phyloP scores from a whole-genome alignment of 768 basidiomycete genomes.

The Asterophora lycoperdoides region DNA sequence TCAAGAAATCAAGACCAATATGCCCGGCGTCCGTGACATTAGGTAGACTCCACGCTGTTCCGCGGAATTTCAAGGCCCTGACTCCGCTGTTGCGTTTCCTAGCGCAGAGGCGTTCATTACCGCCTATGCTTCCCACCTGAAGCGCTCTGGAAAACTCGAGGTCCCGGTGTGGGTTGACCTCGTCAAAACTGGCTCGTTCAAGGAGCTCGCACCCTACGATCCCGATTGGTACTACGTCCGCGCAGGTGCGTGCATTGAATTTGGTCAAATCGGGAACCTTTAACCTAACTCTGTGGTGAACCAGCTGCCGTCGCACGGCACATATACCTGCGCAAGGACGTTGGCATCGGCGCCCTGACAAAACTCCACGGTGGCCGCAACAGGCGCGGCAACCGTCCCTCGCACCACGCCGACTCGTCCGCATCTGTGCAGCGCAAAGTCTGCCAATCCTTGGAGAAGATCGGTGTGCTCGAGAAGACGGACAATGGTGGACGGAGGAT shows the following conservation, averaged over 20 bases:
- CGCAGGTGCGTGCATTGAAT: slow-evolving; percentile 63
- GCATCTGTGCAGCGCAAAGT: slow-evolving; percentile 90
- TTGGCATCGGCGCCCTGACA: slow-evolving; percentile 87
- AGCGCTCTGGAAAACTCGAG: slow-evolving; percentile 98
- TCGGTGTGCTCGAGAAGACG: slow-evolving; percentile 92
- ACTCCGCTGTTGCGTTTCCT: slow-evolving; percentile 20
- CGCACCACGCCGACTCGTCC: slow-evolving; percentile 86
- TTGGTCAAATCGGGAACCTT: background rate
- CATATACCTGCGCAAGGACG: slow-evolving; percentile 99
- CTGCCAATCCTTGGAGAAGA: slow-evolving; percentile 97
- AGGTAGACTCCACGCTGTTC: slow-evolving; percentile 40
- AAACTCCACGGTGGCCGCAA: slow-evolving; percentile 97
- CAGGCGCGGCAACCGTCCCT: slow-evolving; percentile 94
- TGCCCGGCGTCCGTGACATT: slow-evolving; percentile 83
- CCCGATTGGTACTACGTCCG: slow-evolving; percentile 99
- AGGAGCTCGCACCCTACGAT: slow-evolving; percentile 98
- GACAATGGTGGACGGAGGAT: slow-evolving; percentile 95
- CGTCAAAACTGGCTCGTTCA: slow-evolving; percentile 96
- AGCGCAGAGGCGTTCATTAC: slow-evolving; percentile 93
- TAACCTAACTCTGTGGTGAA: slow-evolving; percentile 1
- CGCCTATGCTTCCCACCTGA: slow-evolving; percentile 94
- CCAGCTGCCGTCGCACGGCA: slow-evolving; percentile 94
- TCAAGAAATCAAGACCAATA: slow-evolving; percentile 50
- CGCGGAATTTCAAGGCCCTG: slow-evolving; percentile 11
- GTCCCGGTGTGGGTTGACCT: slow-evolving; percentile 98